Conservation (phyloP, 2,329 filamentous ascomycete species). For the Blastomyces gilchristii region DNA sequence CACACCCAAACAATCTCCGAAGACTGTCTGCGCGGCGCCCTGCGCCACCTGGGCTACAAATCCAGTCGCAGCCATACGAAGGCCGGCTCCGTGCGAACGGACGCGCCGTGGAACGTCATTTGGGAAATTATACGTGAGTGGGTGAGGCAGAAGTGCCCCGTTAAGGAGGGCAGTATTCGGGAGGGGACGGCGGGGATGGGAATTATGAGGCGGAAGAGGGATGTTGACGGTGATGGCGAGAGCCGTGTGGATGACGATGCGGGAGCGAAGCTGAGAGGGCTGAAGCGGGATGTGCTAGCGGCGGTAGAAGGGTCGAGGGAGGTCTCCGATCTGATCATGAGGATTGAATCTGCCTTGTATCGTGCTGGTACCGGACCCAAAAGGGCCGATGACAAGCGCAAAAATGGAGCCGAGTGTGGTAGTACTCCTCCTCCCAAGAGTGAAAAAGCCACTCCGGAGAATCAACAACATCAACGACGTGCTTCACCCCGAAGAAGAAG, state of each 20-base stretch:
- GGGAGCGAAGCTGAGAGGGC: slow-evolving; percentile 22
- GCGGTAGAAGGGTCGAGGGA: slow-evolving; percentile 27
- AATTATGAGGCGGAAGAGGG: slow-evolving; percentile 46
- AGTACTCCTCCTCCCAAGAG: not conserved
- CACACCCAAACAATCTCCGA: slow-evolving; percentile 73
- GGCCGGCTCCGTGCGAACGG: slow-evolving; percentile 81
- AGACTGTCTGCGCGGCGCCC: slow-evolving; percentile 67
- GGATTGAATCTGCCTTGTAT: slow-evolving; percentile 38
- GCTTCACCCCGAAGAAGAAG: not conserved
- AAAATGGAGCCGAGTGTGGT: not conserved
- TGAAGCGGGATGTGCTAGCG: slow-evolving; percentile 31
- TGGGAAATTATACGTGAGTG: slow-evolving; percentile 94
- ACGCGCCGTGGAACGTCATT: slow-evolving; percentile 79
- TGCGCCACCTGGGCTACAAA: slow-evolving; percentile 69
- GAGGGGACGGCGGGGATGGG: slow-evolving; percentile 60
- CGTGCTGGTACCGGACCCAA: slow-evolving; percentile 19
- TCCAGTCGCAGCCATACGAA: slow-evolving; percentile 82
- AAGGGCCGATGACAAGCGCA: not conserved
- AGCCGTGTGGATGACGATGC: slow-evolving; percentile 19
- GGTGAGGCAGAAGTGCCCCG: slow-evolving; percentile 67
- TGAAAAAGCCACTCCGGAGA: not conserved
- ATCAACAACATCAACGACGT: not conserved
- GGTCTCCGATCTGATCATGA: slow-evolving; percentile 31
- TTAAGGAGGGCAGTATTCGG: slow-evolving; percentile 62
- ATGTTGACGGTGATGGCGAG: not conserved